Evolutionary conservation across 495 filamentous ascomycete species (phyloP).

Genomic region (Chaetomium cochliodes): DNA sequence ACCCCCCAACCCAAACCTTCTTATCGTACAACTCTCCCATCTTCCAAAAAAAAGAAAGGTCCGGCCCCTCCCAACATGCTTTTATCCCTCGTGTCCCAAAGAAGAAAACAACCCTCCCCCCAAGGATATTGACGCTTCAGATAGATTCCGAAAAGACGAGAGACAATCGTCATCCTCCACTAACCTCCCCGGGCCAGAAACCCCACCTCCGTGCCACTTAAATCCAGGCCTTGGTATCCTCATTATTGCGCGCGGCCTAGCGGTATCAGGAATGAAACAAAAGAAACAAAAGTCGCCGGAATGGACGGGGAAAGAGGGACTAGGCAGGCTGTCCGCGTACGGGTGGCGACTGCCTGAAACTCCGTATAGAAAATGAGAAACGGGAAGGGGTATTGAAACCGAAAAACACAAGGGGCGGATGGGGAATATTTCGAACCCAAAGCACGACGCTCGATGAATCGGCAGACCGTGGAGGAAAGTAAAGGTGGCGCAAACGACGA

Average conservation of each 20-base stretch:
- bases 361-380: not conserved
- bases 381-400: constrained; percentile 19
- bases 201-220: not conserved
- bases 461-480: not conserved
- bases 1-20: not conserved
- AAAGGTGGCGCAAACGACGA: not conserved
- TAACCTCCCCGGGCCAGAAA: not conserved
- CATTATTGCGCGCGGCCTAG: not conserved
- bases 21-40: constrained; percentile 16
- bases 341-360: not conserved
- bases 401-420: constrained; percentile 1
- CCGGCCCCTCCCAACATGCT: not conserved
- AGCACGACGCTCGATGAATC: not conserved
- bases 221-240: not conserved
- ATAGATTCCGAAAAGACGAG: not conserved
- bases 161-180: not conserved
- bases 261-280: constrained; percentile 14
- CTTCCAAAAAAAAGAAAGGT: not conserved
- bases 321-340: not conserved
- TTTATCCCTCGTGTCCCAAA: constrained; percentile 6
- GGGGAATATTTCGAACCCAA: constrained; percentile 1
- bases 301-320: not conserved
- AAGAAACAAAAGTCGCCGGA: not conserved
- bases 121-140: not conserved
- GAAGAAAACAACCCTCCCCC: not conserved